Percentiles rank a stretch among this genome's conserved stretches.
These are phyloP conservation scores for Polytrichum commune DNA, from an alignment of 225 moss, liverwort and hornwort species.

Conservation along the genomic window DNA sequence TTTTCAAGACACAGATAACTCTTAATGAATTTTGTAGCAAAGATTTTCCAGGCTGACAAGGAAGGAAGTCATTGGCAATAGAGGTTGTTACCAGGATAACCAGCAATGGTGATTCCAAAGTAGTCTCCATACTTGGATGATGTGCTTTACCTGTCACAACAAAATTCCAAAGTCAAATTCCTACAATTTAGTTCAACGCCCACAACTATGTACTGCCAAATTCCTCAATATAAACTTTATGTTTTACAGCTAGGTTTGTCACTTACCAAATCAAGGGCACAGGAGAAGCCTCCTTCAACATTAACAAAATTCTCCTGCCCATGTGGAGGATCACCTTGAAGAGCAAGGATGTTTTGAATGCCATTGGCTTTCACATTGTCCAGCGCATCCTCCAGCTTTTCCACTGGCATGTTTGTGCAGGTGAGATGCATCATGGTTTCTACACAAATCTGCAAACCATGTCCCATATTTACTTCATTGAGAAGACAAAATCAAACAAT, in stretches of 20 bases:
- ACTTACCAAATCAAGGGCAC: conserved; percentile 85
- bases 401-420: conserved; percentile 96
- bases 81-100: conserved; percentile 67
- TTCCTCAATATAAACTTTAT: too few relatives aligned
- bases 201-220: too few relatives aligned
- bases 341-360: conserved; percentile 92
- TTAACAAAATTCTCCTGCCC: conserved; percentile 90
- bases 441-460: conserved; percentile 20
- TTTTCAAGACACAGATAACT: too few relatives aligned
- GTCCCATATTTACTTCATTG: too few relatives aligned
- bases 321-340: conserved; percentile 95
- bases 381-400: conserved; percentile 76
- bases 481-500: too few relatives aligned
- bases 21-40: too few relatives aligned
- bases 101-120: conserved; percentile 97
- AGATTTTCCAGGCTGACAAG: neutral
- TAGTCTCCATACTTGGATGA: conserved; percentile 78
- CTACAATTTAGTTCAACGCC: too few relatives aligned
- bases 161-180: neutral
- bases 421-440: conserved; percentile 99
- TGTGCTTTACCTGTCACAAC: conserved; percentile 71
- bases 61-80: neutral
- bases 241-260: too few relatives aligned
- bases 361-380: conserved; percentile 72
- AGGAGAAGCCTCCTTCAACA: conserved; percentile 77